phyloP scores from a whole-genome alignment of 2,329 filamentous ascomycete genomes.

The Monosporascus cannonballus region DNA sequence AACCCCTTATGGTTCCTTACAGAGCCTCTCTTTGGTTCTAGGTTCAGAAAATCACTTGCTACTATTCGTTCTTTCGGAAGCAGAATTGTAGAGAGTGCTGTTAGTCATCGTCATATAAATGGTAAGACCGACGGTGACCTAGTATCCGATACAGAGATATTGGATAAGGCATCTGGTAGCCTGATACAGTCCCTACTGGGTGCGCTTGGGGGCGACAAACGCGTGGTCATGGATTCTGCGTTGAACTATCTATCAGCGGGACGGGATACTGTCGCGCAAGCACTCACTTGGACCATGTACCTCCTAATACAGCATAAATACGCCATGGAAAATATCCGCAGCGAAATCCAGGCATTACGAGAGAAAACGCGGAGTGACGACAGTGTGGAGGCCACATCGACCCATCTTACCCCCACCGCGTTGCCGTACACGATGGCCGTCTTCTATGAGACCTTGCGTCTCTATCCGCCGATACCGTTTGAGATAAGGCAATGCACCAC shows the following conservation, averaged over 20 bases:
- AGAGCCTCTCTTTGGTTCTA: constrained; percentile 44
- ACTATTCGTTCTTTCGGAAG: constrained; percentile 50
- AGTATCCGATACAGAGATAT: constrained; percentile 16
- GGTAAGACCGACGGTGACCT: constrained; percentile 7
- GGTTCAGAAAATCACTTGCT: constrained; percentile 42
- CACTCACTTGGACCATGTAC: constrained; percentile 59
- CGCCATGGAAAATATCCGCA: constrained; percentile 33
- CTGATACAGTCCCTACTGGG: constrained; percentile 57
- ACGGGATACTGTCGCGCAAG: constrained; percentile 59
- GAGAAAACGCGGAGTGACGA: constrained; percentile 2
- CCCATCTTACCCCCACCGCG: constrained; percentile 33
- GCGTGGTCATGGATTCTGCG: constrained; percentile 57
- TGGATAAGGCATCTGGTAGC: constrained; percentile 43
- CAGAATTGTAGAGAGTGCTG: constrained; percentile 50
- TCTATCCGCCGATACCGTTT: constrained; percentile 60
- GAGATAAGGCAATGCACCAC: constrained; percentile 56
- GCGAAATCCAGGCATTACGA: constrained; percentile 31
- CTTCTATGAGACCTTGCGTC: constrained; percentile 55
- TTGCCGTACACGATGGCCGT: constrained; percentile 54
- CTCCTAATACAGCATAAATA: constrained; percentile 47
- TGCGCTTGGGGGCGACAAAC: constrained; percentile 41
- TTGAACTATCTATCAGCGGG: constrained; percentile 61
- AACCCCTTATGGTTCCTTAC: constrained; percentile 58
- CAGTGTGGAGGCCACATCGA: constrained; percentile 16
- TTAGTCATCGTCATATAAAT: constrained; percentile 30